A percentile compares a stretch with the other conserved stretches of the same genome.
These are phyloP conservation scores for Lomentospora prolificans DNA, from an alignment of 2,329 filamentous ascomycete genomes.

Conservation along the genomic window DNA sequence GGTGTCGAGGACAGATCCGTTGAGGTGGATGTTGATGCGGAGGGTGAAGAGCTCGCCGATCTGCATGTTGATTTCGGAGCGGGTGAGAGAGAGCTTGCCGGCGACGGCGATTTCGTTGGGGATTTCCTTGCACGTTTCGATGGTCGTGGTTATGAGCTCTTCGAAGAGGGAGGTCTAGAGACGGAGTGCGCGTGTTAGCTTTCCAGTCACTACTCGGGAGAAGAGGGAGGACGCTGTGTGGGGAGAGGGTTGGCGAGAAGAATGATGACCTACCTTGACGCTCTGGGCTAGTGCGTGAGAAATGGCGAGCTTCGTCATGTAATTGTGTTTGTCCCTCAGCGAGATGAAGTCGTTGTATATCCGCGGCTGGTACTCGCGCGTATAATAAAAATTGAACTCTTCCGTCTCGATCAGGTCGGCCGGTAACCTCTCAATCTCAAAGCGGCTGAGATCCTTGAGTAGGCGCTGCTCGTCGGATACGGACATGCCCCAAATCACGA, in stretches of 20 bases:
- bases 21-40: conserved; percentile 94
- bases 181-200: background rate
- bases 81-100: conserved; percentile 80
- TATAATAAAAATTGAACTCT: conserved; percentile 99
- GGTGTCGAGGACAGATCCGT: conserved; percentile 91
- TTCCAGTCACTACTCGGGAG: background rate
- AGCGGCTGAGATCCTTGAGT: conserved; percentile 86
- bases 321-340: conserved; percentile 83
- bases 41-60: conserved; percentile 97
- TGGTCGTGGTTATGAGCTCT: conserved; percentile 86
- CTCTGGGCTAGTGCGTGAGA: conserved; percentile 92
- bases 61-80: conserved; percentile 96
- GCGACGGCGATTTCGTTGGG: conserved; percentile 87
- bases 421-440: conserved; percentile 81
- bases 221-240: background rate
- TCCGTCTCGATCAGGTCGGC: conserved; percentile 89
- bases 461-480: conserved; percentile 82
- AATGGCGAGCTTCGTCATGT: conserved; percentile 97
- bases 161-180: conserved; percentile 82
- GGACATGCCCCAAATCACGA: conserved; percentile 98
- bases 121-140: conserved; percentile 86
- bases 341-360: conserved; percentile 99
- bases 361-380: conserved; percentile 89
- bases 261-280: conserved; percentile 57
- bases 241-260: background rate